These are phyloP conservation scores for Lactifluus piperatus DNA, from an alignment of 768 basidiomycete species.

Conservation along the genomic window DNA sequence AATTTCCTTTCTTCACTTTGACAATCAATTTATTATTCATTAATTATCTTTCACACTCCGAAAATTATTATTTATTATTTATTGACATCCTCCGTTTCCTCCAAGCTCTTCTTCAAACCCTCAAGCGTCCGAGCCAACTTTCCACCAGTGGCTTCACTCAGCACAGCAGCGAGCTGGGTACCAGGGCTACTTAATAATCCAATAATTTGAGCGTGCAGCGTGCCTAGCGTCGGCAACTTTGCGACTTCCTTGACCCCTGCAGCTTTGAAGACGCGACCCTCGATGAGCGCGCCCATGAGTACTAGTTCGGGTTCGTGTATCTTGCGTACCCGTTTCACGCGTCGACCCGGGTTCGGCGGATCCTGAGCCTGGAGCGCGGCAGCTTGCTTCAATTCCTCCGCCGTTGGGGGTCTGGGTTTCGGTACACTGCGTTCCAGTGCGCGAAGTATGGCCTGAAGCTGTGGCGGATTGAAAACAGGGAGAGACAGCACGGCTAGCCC, in stretches of 20 bases:
- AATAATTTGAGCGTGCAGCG: slow-evolving; percentile 73
- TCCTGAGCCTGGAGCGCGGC: slow-evolving; percentile 46
- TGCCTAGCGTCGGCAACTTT: slow-evolving; percentile 69
- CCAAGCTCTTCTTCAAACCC: slow-evolving; percentile 60
- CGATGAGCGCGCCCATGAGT: slow-evolving; percentile 73
- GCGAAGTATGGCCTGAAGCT: slow-evolving; percentile 56
- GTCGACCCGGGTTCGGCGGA: slow-evolving; percentile 59
- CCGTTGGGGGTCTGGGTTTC: slow-evolving; percentile 42
- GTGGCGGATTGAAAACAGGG: slow-evolving; percentile 63
- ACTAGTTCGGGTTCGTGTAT: slow-evolving; percentile 54
- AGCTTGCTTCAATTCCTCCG: slow-evolving; percentile 41
- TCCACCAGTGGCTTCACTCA: slow-evolving; percentile 63
- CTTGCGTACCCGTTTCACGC: slow-evolving; percentile 51
- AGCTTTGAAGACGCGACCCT: slow-evolving; percentile 59
- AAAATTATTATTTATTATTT: slow-evolving; percentile 4
- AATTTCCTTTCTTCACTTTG: neutral
- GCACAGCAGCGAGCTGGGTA: slow-evolving; percentile 59
- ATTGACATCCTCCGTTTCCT: slow-evolving; percentile 33
- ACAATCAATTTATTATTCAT: neutral
- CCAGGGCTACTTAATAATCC: slow-evolving; percentile 74
- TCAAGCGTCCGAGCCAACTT: slow-evolving; percentile 63
- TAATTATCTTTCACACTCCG: slow-evolving; percentile 7
- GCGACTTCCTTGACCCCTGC: slow-evolving; percentile 53
- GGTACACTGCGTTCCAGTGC: slow-evolving; percentile 62
- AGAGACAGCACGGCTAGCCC: slow-evolving; percentile 57